These are phyloP conservation scores for Sanghuangporus weigelae DNA, from an alignment of 1,284 basidiomycete genomes.

Conservation along the genomic window DNA sequence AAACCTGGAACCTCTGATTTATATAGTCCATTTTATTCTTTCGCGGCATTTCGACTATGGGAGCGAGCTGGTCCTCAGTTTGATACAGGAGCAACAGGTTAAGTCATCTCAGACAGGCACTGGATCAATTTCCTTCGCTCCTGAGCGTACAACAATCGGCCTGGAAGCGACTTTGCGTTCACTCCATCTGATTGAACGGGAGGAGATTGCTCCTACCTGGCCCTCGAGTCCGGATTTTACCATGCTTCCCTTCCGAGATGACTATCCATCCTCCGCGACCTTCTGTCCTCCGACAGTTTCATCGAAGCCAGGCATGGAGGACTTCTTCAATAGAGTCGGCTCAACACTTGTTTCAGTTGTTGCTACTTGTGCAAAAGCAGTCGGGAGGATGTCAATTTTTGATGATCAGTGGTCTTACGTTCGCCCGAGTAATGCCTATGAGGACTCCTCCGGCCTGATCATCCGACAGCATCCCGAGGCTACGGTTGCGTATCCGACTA, in stretches of 20 bases:
- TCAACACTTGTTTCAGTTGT: conserved; percentile 62
- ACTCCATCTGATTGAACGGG: conserved; percentile 66
- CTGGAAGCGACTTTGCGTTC: conserved; percentile 78
- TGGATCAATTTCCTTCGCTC: conserved; percentile 45
- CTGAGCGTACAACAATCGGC: conserved; percentile 72
- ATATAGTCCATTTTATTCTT: conserved; percentile 80
- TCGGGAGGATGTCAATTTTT: conserved; percentile 77
- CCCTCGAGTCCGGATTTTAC: conserved; percentile 73
- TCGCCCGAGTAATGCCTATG: conserved; percentile 57
- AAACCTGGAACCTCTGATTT: conserved; percentile 71
- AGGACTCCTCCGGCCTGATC: conserved; percentile 61
- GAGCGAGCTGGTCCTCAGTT: conserved; percentile 73
- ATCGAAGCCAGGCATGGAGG: conserved; percentile 65
- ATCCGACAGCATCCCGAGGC: conserved; percentile 69
- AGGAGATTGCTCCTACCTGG: conserved; percentile 67
- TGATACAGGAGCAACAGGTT: conserved; percentile 64
- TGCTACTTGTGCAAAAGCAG: conserved; percentile 56
- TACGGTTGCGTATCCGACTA: conserved; percentile 65
- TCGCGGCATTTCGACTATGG: conserved; percentile 87
- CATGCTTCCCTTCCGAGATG: conserved; percentile 49
- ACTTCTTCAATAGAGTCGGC: conserved; percentile 69
- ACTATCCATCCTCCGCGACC: conserved; percentile 69
- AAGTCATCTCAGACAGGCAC: conserved; percentile 34
- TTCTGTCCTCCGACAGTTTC: conserved; percentile 48
- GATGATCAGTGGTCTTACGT: conserved; percentile 75